These are phyloP conservation scores for Tolypocladium ophioglossoides DNA, from an alignment of 2,329 filamentous ascomycete species.

Conservation along the genomic window DNA sequence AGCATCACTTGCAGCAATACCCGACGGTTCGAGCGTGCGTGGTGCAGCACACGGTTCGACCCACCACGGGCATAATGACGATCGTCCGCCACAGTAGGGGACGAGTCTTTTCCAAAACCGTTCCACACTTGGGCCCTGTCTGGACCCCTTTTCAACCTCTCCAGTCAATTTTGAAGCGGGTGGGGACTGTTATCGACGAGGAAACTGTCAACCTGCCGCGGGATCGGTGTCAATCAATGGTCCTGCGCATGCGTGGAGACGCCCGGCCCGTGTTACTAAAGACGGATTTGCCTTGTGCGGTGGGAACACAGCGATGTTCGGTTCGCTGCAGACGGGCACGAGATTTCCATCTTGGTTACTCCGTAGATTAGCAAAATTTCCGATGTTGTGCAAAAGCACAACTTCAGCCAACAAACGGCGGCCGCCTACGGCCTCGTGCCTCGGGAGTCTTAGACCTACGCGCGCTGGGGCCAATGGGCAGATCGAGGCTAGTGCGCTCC, in stretches of 20 bases:
- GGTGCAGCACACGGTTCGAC: not conserved
- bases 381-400: not conserved
- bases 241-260: not conserved
- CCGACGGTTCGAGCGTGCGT: not conserved
- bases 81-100: not conserved
- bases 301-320: not conserved
- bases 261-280: not conserved
- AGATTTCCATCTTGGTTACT: not conserved
- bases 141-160: not conserved
- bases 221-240: not conserved
- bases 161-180: not conserved
- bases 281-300: not conserved
- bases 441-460: not conserved
- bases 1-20: not conserved
- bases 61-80: not conserved
- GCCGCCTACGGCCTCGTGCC: not conserved
- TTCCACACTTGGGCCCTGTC: not conserved
- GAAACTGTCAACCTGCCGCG: not conserved
- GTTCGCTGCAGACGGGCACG: not conserved
- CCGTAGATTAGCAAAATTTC: not conserved
- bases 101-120: not conserved
- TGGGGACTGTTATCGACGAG: not conserved
- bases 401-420: no score
- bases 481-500: not conserved
- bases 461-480: not conserved